Evolutionary conservation across 306 rosid species (phyloP).

Genomic region (Carpinus fangiana): DNA sequence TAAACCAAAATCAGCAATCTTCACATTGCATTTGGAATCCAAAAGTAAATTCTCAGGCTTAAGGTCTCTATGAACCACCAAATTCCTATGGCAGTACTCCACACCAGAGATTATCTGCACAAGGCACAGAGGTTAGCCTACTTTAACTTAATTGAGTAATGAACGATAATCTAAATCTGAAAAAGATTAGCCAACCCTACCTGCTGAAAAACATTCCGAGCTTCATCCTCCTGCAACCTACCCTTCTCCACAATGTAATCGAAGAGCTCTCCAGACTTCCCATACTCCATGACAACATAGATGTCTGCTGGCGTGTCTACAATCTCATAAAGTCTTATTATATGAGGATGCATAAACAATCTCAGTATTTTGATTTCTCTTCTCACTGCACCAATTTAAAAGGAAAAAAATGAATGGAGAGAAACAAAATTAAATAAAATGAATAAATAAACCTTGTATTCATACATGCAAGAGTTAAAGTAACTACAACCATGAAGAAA

Average conservation of each 20-base stretch:
- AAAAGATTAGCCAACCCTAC: conserved; percentile 36
- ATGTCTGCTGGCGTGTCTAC: conserved; percentile 81
- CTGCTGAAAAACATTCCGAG: conserved; percentile 94
- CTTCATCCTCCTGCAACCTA: conserved; percentile 95
- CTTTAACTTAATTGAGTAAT: conserved; percentile 18
- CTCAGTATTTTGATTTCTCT: conserved; percentile 87
- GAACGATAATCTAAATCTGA: conserved; percentile 16
- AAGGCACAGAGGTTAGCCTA: conserved; percentile 21
- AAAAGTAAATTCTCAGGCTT: conserved; percentile 91
- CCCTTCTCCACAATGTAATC: conserved; percentile 93
- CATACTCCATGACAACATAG: conserved; percentile 88
- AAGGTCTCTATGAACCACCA: conserved; percentile 93
- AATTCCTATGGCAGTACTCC: conserved; percentile 96
- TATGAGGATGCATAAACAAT: conserved; percentile 95
- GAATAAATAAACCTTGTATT: conserved; percentile 9
- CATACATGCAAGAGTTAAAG: conserved; percentile 13
- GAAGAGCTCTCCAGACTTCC: conserved; percentile 86
- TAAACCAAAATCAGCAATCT: conserved; percentile 96
- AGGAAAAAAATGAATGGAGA: background rate
- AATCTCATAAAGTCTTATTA: conserved; percentile 83
- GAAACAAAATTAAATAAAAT: conserved; percentile 10
- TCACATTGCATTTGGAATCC: conserved; percentile 84
- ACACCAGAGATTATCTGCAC: conserved; percentile 91
- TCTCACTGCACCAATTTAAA: conserved; percentile 67
- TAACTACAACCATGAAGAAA: background rate